Conservation (phyloP, 768 basidiomycete genomes). For the Suillus clintonianus region DNA sequence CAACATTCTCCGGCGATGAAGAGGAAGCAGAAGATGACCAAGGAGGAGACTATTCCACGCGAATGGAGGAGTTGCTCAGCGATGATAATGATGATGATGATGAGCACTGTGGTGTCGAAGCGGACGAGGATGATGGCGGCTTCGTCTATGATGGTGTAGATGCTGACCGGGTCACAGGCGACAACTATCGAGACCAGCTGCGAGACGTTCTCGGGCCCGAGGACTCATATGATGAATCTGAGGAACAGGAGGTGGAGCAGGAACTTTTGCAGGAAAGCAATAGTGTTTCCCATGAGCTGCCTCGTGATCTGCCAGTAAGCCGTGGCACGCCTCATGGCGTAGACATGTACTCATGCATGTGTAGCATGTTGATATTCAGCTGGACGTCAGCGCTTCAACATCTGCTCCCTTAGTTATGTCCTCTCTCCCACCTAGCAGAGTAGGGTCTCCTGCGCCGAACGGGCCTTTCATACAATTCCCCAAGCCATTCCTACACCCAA, state of each 20-base stretch:
- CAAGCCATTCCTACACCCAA: constrained; percentile 68
- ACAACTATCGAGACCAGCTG: constrained; percentile 67
- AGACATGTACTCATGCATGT: constrained; percentile 24
- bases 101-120: constrained; percentile 37
- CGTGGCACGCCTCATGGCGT: constrained; percentile 16
- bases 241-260: constrained; percentile 46
- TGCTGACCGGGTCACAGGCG: constrained; percentile 42
- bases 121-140: constrained; percentile 56
- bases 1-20: constrained; percentile 17
- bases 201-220: constrained; percentile 74
- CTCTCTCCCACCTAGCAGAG: constrained; percentile 39
- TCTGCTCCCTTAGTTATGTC: constrained; percentile 35
- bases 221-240: constrained; percentile 50
- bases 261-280: constrained; percentile 44
- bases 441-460: constrained; percentile 37
- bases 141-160: constrained; percentile 80
- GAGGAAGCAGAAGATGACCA: constrained; percentile 41
- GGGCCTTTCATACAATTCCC: constrained; percentile 34
- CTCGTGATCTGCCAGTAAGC: constrained; percentile 36
- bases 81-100: constrained; percentile 21
- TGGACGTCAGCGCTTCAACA: constrained; percentile 39
- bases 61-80: constrained; percentile 67
- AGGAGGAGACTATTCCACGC: constrained; percentile 62
- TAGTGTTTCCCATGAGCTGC: constrained; percentile 28
- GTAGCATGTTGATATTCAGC: constrained; percentile 38